A percentile compares a stretch with the other conserved stretches of the same genome.
These are phyloP conservation scores for Saccharomyces hybrid DNA, from an alignment of 1,139 yeast genomes.

Conservation along the genomic window DNA sequence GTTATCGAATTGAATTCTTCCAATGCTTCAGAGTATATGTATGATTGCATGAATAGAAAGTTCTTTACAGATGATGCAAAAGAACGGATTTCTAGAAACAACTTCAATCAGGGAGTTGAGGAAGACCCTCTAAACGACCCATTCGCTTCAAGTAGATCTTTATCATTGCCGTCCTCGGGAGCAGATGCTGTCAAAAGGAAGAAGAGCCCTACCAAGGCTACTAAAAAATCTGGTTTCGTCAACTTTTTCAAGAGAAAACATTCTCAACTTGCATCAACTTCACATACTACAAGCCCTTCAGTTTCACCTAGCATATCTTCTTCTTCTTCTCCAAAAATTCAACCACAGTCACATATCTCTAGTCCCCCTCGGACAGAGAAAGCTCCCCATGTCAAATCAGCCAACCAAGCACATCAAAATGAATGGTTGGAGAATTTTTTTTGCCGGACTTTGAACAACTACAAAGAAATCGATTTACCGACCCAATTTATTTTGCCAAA, in stretches of 20 bases:
- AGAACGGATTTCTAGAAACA: neutral
- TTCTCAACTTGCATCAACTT: slow-evolving; percentile 1
- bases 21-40: slow-evolving; percentile 13
- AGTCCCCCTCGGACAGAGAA: neutral
- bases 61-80: slow-evolving; percentile 7
- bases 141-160: neutral
- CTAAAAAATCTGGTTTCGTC: slow-evolving; percentile 14
- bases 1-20: slow-evolving; percentile 10
- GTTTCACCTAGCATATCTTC: neutral
- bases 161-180: neutral
- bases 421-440: slow-evolving; percentile 20
- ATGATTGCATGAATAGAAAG: slow-evolving; percentile 21
- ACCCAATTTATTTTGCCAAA: slow-evolving; percentile 15
- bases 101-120: slow-evolving; percentile 4
- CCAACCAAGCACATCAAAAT: slow-evolving; percentile 3
- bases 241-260: slow-evolving; percentile 18
- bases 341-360: neutral
- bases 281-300: neutral
- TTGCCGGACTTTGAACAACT: slow-evolving; percentile 16
- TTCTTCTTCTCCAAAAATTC: neutral
- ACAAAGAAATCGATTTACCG: slow-evolving; percentile 14
- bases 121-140: slow-evolving; percentile 1
- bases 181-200: slow-evolving; percentile 3
- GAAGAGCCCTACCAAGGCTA: slow-evolving; percentile 4
- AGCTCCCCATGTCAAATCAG: neutral